phyloP scores from a whole-genome alignment of 2,329 filamentous ascomycete genomes.

The Onygenales sp. region DNA sequence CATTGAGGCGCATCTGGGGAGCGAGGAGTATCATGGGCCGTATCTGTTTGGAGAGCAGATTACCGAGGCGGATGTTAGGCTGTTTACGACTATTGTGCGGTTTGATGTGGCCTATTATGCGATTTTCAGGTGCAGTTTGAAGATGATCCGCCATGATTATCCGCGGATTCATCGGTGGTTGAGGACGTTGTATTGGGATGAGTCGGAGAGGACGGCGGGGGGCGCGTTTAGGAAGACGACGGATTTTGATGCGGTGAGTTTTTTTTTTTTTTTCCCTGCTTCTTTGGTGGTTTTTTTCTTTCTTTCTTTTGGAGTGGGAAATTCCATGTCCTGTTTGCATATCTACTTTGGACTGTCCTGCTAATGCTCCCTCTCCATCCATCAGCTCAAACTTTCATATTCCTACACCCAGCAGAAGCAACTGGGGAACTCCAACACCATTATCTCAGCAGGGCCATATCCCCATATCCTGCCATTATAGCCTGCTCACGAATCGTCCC shows the following conservation, averaged over 20 bases:
- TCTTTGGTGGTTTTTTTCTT: background rate
- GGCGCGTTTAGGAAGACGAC: constrained; percentile 37
- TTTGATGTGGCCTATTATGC: constrained; percentile 69
- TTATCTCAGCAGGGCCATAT: constrained; percentile 19
- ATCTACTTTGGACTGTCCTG: background rate
- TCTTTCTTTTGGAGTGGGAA: background rate
- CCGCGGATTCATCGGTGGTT: constrained; percentile 39
- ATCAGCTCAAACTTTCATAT: constrained; percentile 21
- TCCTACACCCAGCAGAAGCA: constrained; percentile 12
- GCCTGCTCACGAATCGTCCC: background rate
- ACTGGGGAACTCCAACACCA: constrained; percentile 13
- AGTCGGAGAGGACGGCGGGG: constrained; percentile 30
- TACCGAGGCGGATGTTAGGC: constrained; percentile 68
- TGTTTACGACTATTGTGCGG: constrained; percentile 59
- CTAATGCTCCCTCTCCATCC: background rate
- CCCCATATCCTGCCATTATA: constrained; percentile 18
- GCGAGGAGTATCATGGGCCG: constrained; percentile 37
- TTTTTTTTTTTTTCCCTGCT: too few relatives aligned
- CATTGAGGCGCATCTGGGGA: constrained; percentile 57
- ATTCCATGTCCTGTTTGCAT: background rate
- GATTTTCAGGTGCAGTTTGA: constrained; percentile 67
- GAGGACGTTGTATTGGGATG: constrained; percentile 39
- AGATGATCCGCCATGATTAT: constrained; percentile 54
- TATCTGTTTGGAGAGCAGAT: constrained; percentile 64
- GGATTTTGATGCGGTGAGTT: constrained; percentile 30